phyloP scores from a whole-genome alignment of 1,284 basidiomycete genomes.

The Ceratobasidium sp. region DNA sequence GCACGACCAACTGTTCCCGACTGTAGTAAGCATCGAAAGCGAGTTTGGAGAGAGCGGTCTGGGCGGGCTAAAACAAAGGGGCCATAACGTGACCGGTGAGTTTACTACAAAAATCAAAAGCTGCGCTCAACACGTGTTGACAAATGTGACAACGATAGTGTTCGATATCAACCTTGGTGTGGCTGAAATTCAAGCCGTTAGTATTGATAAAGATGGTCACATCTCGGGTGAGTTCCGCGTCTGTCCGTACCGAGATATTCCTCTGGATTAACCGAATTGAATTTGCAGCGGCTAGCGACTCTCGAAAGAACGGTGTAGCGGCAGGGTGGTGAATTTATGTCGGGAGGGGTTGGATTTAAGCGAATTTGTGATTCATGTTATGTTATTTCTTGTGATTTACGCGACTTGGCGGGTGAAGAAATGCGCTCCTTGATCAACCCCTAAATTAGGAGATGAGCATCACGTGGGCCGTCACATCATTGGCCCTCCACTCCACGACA shows the following conservation, averaged over 20 bases:
- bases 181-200: conserved; percentile 80
- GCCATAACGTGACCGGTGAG: conserved; percentile 81
- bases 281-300: conserved; percentile 80
- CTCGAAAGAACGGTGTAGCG: conserved; percentile 86
- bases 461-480: conserved; percentile 43
- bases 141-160: conserved; percentile 53
- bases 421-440: not conserved
- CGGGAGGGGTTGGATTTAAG: not conserved
- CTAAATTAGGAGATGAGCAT: conserved; percentile 20
- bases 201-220: conserved; percentile 65
- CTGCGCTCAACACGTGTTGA: conserved; percentile 19
- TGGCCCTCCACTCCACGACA: conserved; percentile 1
- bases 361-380: not conserved
- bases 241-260: not conserved
- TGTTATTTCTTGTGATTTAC: not conserved
- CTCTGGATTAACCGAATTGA: not conserved
- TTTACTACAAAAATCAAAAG: conserved; percentile 42
- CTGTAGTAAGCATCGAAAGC: conserved; percentile 73
- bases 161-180: conserved; percentile 72
- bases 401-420: not conserved
- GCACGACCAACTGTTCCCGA: conserved; percentile 92
- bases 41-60: conserved; percentile 70
- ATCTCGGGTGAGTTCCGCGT: conserved; percentile 69
- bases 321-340: conserved; percentile 72
- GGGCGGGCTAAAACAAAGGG: conserved; percentile 69